Evolutionary conservation across 106 monocot genomes (phyloP).

Genomic region (Dioscorea dumetorum): DNA sequence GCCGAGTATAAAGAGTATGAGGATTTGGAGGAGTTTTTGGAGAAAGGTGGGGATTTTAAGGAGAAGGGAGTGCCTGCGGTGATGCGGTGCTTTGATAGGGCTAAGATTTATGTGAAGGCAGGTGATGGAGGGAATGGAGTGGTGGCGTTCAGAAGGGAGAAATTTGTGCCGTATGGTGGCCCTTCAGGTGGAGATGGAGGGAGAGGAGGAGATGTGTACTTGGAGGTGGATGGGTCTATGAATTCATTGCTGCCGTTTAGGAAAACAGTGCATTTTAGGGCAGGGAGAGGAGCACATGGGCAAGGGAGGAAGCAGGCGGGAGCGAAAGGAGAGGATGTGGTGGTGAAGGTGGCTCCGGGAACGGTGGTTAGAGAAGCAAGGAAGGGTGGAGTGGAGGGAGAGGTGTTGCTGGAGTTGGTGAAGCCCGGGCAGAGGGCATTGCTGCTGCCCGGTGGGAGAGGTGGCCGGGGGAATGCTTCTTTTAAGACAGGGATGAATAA

Average conservation of each 20-base stretch:
- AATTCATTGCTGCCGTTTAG: constrained; percentile 90
- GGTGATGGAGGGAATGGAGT: constrained; percentile 92
- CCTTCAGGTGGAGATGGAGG: constrained; percentile 97
- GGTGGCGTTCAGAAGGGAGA: constrained; percentile 90
- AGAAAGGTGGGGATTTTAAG: constrained; percentile 43
- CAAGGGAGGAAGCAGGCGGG: constrained; percentile 69
- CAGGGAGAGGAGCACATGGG: constrained; percentile 71
- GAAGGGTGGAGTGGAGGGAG: constrained; percentile 41
- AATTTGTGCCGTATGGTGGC: constrained; percentile 80
- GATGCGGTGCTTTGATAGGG: constrained; percentile 90
- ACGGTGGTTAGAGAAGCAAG: constrained; percentile 70
- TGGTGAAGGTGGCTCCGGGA: constrained; percentile 88
- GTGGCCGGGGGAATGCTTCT: constrained; percentile 86
- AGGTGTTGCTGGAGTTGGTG: constrained; percentile 72
- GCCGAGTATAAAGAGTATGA: constrained; percentile 1
- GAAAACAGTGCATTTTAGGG: constrained; percentile 81
- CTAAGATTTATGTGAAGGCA: constrained; percentile 87
- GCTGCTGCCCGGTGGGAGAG: constrained; percentile 82
- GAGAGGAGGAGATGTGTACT: constrained; percentile 73
- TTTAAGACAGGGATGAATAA: constrained; percentile 83
- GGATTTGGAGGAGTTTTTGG: constrained; percentile 1
- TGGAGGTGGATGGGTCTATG: constrained; percentile 88
- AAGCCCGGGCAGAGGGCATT: constrained; percentile 66
- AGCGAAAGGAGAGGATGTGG: constrained; percentile 88
- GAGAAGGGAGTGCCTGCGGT: constrained; percentile 95